Base-by-base conservation (phyloP, 2,329 filamentous ascomycete species). In the Ophiocordyceps camponoti-saundersi region DNA sequence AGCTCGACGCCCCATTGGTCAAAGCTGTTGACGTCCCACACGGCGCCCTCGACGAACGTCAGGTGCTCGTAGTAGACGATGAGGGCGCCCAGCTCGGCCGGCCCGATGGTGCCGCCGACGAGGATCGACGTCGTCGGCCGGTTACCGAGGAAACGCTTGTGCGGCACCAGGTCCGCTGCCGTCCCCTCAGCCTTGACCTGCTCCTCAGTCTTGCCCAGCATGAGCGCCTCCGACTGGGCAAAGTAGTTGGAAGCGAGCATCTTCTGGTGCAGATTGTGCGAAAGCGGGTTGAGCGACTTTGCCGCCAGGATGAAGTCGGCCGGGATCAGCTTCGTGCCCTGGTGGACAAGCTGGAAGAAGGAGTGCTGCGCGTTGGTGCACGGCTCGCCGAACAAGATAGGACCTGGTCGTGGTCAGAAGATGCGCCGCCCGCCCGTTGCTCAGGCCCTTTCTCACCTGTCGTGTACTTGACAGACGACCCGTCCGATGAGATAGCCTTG, bases 1-100 rank as follows among this genome's bases (percentile, higher is more conserved):
- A 98, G 73, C 75, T 98, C 92, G 42, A 98, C 92, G 69, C 92
- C 92, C 92, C 92, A 98, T 74, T 98, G 92, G 70, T 98, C 92
- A 62, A 96, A 98, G 60, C 82, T 88, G 79, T 98, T 98, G 74
- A 98, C 95, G 71, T 96, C 94, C 92, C 92, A 98, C 63, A 98
- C 75, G 46, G 89, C 90, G 58, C 92, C 92, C 71, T 98, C 92
- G 36, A 86, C 93, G 67, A 98, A 98, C 48, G 92, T 96, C 51
- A 96, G 70, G 70, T 98, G 92, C 75, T 98, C 92, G 68, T 98
- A 98, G 77, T 96, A 98, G 54, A 88, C 90, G 57, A 98, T 98
- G 57, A 98, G 70, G 3, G 92, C 90, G 61, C 92, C 92, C 44
- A 98, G 78, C 58, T 94, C 88, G 42, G 82, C 86, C 10, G 92